Conservation (phyloP, 2,329 filamentous ascomycete genomes). For the Ascochyta pisi region DNA sequence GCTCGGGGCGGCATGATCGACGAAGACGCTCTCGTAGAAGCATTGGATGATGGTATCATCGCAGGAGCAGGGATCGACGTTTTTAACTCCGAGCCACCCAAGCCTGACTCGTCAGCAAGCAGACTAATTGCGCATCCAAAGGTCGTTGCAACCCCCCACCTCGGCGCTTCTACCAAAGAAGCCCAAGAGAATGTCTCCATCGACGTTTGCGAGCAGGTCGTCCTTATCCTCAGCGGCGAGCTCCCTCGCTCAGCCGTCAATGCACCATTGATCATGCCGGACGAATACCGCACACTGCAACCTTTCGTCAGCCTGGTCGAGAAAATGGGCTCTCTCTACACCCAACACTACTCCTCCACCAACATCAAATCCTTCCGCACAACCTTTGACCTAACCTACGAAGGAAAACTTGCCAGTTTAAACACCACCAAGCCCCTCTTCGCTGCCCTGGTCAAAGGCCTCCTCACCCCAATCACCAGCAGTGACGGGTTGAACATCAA, state of each 20-base stretch:
- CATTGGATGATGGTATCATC: constrained; percentile 73
- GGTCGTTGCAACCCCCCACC: constrained; percentile 79
- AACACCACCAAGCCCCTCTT: constrained; percentile 80
- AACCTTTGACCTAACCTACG: constrained; percentile 78
- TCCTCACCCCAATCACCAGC: constrained; percentile 71
- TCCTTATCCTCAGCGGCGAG: constrained; percentile 74
- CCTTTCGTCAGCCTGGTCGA: constrained; percentile 79
- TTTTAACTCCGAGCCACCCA: constrained; percentile 76
- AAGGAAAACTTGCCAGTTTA: constrained; percentile 74
- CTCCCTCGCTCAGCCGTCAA: constrained; percentile 81
- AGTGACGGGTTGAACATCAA: constrained; percentile 74
- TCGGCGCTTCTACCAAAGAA: constrained; percentile 81
- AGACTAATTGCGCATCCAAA: constrained; percentile 71
- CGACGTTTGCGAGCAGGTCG: constrained; percentile 81
- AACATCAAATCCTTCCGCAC: constrained; percentile 60
- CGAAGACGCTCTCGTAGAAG: constrained; percentile 73
- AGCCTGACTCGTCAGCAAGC: constrained; percentile 64
- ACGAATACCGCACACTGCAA: constrained; percentile 78
- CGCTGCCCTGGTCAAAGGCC: constrained; percentile 78
- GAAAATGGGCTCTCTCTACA: constrained; percentile 80
- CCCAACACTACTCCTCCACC: constrained; percentile 70
- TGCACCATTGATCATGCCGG: constrained; percentile 79
- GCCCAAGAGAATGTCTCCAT: constrained; percentile 85
- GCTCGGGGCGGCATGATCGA: constrained; percentile 82
- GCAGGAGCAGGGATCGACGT: constrained; percentile 82